A percentile compares a stretch with the other conserved stretches of the same genome.
Evolutionary conservation across 2,329 filamentous ascomycete species (phyloP).

Genomic region (Ascochyta pisi): DNA sequence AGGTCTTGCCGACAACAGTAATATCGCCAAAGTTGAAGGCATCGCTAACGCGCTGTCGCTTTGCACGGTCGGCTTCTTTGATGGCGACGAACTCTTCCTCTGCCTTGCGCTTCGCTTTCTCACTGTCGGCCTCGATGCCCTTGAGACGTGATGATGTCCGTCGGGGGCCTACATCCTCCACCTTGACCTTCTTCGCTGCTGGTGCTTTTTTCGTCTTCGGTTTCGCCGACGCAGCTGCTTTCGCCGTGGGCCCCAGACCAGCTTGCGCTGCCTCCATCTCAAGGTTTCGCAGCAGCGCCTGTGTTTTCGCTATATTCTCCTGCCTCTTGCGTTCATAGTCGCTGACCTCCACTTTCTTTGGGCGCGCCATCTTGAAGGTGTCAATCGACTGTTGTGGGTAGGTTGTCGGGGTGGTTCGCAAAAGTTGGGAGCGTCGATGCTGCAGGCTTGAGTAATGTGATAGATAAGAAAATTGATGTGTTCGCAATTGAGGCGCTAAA

Average conservation of each 20-base stretch:
- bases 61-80: slow-evolving; percentile 65
- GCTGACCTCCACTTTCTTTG: slow-evolving; percentile 67
- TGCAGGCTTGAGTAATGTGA: neutral
- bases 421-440: slow-evolving; percentile 1
- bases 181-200: slow-evolving; percentile 62
- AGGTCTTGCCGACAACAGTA: slow-evolving; percentile 79
- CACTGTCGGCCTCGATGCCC: slow-evolving; percentile 70
- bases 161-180: slow-evolving; percentile 61
- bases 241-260: slow-evolving; percentile 67
- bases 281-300: slow-evolving; percentile 80
- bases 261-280: slow-evolving; percentile 71
- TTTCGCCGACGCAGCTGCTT: slow-evolving; percentile 56
- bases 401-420: neutral
- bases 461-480: neutral
- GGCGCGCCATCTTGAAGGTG: slow-evolving; percentile 39
- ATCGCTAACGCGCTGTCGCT: slow-evolving; percentile 69
- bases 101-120: slow-evolving; percentile 72
- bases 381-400: no score
- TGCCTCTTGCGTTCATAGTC: slow-evolving; percentile 86
- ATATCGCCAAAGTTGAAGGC: slow-evolving; percentile 78
- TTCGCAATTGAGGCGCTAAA: neutral
- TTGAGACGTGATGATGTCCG: slow-evolving; percentile 68
- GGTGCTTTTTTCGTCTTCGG: slow-evolving; percentile 53
- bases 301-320: slow-evolving; percentile 86
- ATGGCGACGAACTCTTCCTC: slow-evolving; percentile 67